Percentiles rank a stretch among this genome's conserved stretches.
Evolutionary conservation across 176 grass and related monocot species (phyloP).

Genomic region (Dendrocalamus sinicus): DNA sequence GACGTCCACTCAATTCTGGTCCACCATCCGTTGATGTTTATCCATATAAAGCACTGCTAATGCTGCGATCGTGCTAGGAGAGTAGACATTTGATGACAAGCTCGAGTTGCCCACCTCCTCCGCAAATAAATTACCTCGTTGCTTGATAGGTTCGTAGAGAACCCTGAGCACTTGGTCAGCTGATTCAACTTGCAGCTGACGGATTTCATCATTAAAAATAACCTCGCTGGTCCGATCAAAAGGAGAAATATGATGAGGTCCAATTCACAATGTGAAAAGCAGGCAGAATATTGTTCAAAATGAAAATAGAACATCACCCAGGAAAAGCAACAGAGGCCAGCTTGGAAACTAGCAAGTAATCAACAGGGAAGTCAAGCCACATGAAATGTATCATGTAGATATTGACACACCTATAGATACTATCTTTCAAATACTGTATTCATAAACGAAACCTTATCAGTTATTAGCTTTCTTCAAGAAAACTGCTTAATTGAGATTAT

Average conservation of each 20-base stretch:
- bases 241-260: conserved; percentile 32
- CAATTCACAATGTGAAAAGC: conserved; percentile 8
- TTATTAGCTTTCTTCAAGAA: background rate
- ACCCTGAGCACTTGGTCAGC: conserved; percentile 47
- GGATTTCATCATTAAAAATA: conserved; percentile 39
- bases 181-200: conserved; percentile 47
- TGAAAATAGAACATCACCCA: background rate
- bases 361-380: background rate
- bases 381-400: background rate
- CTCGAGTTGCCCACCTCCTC: conserved; percentile 14
- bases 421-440: conserved; percentile 1
- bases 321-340: background rate
- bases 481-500: conserved; percentile 2
- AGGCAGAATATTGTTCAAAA: background rate
- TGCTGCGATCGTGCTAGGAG: conserved; percentile 70
- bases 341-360: conserved; percentile 8
- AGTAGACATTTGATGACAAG: conserved; percentile 40
- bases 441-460: conserved; percentile 6
- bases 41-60: conserved; percentile 56
- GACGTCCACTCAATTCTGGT: conserved; percentile 22
- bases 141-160: conserved; percentile 56
- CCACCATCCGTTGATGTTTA: conserved; percentile 5
- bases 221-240: conserved; percentile 48
- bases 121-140: conserved; percentile 5
- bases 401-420: background rate